A percentile compares a stretch with the other conserved stretches of the same genome.
These are phyloP conservation scores for Ceratocystis papillata DNA, from an alignment of 2,329 filamentous ascomycete species.

Conservation along the genomic window DNA sequence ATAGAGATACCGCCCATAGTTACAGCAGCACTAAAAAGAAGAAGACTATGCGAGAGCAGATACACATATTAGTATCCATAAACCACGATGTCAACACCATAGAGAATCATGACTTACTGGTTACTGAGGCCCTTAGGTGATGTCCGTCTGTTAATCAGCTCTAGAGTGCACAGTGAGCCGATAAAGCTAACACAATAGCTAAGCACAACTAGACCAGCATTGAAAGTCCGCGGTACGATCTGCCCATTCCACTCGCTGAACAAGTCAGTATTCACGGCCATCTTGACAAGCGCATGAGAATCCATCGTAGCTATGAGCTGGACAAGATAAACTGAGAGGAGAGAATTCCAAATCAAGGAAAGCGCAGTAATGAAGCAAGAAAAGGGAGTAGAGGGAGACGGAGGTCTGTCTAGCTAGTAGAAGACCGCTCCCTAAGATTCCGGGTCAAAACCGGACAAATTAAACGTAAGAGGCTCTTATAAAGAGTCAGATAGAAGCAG, in stretches of 20 bases:
- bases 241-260: slow-evolving; percentile 36
- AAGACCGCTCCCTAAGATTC: not conserved
- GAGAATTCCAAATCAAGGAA: not conserved
- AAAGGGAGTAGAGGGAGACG: not conserved
- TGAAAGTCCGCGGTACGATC: slow-evolving; percentile 41
- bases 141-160: slow-evolving; percentile 67
- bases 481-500: too few species aligned
- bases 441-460: not conserved
- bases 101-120: slow-evolving; percentile 41
- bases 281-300: slow-evolving; percentile 2
- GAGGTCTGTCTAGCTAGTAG: not conserved
- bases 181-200: slow-evolving; percentile 68
- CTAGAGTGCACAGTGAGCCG: slow-evolving; percentile 68
- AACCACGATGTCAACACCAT: not conserved
- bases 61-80: not conserved
- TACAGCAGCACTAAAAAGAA: slow-evolving; percentile 53
- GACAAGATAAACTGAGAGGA: not conserved
- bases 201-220: slow-evolving; percentile 54
- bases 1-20: slow-evolving; percentile 65
- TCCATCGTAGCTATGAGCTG: not conserved
- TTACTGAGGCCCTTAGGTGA: slow-evolving; percentile 58
- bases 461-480: not conserved
- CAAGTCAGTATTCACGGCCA: slow-evolving; percentile 27
- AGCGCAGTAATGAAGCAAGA: not conserved
- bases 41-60: slow-evolving; percentile 37